phyloP scores from a whole-genome alignment of 441 rosid genomes.

The Jatropha podagrica region DNA sequence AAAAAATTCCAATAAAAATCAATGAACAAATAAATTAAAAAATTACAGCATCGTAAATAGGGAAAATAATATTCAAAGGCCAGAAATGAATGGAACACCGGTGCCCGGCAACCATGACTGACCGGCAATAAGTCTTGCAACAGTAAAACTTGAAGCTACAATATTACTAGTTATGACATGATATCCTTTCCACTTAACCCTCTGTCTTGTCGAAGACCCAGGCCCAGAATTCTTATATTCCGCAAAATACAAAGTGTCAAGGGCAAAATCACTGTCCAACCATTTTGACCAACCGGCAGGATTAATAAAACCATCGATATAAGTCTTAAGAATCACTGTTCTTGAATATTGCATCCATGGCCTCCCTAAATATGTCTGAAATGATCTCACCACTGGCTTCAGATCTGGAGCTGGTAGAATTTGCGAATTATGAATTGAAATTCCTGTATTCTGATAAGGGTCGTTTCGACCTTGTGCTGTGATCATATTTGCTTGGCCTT shows the following conservation, averaged over 20 bases:
- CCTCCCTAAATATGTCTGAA: constrained; percentile 62
- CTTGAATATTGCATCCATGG: constrained; percentile 74
- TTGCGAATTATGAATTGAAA: constrained; percentile 61
- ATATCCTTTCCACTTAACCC: constrained; percentile 61
- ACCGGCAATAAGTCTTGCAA: constrained; percentile 42
- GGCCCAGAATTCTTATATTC: constrained; percentile 59
- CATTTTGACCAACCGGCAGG: constrained; percentile 72
- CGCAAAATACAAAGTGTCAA: constrained; percentile 54
- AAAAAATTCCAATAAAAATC: constrained; percentile 6
- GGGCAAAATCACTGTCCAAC: constrained; percentile 54
- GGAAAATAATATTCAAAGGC: constrained; percentile 27
- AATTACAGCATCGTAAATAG: neutral
- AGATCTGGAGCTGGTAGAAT: constrained; percentile 53
- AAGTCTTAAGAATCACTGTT: constrained; percentile 50
- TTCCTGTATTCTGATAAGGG: constrained; percentile 65
- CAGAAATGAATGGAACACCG: constrained; percentile 47
- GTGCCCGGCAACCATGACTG: constrained; percentile 55
- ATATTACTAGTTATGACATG: constrained; percentile 41
- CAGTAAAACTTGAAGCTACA: constrained; percentile 49
- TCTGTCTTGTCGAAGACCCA: constrained; percentile 38
- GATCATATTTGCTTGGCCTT: constrained; percentile 50
- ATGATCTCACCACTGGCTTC: constrained; percentile 32
- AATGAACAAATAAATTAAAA: neutral
- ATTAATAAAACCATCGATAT: constrained; percentile 44
- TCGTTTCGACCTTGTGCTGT: constrained; percentile 73